Conservation (phyloP, 2,329 filamentous ascomycete species). For the Parastagonospora nodorum region DNA sequence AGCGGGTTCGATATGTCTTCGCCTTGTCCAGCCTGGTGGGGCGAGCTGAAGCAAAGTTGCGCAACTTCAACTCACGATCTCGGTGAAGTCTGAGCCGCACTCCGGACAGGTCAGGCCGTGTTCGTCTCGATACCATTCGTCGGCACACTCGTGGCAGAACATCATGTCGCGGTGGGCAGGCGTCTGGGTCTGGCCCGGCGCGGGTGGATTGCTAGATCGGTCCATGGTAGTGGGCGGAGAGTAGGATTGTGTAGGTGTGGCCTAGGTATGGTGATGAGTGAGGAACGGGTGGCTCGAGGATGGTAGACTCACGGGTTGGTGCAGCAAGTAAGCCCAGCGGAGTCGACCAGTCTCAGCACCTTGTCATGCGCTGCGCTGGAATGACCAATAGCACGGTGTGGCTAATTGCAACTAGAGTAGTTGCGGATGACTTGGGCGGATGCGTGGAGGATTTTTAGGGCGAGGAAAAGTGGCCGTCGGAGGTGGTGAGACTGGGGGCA, state of each 20-base stretch:
- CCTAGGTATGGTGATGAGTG: slow-evolving; percentile 8
- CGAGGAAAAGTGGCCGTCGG: not conserved
- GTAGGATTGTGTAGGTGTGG: slow-evolving; percentile 2
- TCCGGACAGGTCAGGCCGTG: slow-evolving; percentile 72
- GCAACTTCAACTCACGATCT: slow-evolving; percentile 70
- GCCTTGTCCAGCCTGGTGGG: not conserved
- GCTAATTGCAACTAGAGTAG: slow-evolving; percentile 17
- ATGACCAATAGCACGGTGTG: slow-evolving; percentile 19
- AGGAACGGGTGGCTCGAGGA: not conserved
- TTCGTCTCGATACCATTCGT: slow-evolving; percentile 80
- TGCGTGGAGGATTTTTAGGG: not conserved
- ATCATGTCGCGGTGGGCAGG: slow-evolving; percentile 67
- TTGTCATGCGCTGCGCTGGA: slow-evolving; percentile 32
- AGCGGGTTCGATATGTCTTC: slow-evolving; percentile 11
- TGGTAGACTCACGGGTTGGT: slow-evolving; percentile 20
- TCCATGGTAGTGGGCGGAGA: slow-evolving; percentile 25
- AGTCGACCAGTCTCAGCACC: slow-evolving; percentile 10
- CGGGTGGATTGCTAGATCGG: slow-evolving; percentile 19
- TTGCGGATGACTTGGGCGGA: slow-evolving; percentile 3
- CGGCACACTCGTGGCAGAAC: slow-evolving; percentile 79
- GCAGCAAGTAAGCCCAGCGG: slow-evolving; percentile 17
- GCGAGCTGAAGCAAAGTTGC: slow-evolving; percentile 10
- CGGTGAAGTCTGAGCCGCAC: slow-evolving; percentile 79
- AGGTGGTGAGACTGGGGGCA: slow-evolving; percentile 21
- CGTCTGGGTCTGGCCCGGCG: slow-evolving; percentile 20